Conservation (phyloP, 2,329 filamentous ascomycete genomes). For the Aspergillus fischeri region DNA sequence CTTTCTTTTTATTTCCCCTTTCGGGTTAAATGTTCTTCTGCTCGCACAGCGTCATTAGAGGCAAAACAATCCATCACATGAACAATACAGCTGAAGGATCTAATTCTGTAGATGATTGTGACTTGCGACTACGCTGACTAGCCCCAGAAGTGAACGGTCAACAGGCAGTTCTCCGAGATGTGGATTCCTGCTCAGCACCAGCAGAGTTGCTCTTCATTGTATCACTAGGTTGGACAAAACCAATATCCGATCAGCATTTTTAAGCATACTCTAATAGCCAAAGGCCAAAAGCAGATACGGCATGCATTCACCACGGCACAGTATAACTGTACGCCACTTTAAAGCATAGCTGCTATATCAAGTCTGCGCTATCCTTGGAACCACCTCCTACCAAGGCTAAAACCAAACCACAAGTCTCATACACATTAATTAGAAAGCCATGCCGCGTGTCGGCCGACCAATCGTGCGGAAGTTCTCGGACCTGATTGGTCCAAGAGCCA, state of each 20-base stretch:
- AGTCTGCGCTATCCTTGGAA: neutral
- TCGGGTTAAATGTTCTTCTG: neutral
- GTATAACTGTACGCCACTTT: neutral
- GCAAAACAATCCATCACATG: neutral
- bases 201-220: neutral
- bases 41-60: neutral
- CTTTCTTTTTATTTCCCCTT: neutral
- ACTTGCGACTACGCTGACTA: too few species aligned
- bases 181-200: neutral
- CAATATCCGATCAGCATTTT: neutral
- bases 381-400: neutral
- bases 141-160: too few species aligned
- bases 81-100: neutral
- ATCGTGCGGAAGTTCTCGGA: slow-evolving; percentile 41
- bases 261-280: neutral
- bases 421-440: slow-evolving; percentile 27
- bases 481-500: slow-evolving; percentile 35
- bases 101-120: neutral
- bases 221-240: neutral
- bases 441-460: slow-evolving; percentile 34
- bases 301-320: neutral
- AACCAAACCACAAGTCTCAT: neutral
- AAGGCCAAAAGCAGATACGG: neutral
- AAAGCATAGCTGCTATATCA: neutral
- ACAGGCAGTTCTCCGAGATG: neutral